phyloP scores from a whole-genome alignment of 352 stramenopile genomes.

The Phytophthora syringae region DNA sequence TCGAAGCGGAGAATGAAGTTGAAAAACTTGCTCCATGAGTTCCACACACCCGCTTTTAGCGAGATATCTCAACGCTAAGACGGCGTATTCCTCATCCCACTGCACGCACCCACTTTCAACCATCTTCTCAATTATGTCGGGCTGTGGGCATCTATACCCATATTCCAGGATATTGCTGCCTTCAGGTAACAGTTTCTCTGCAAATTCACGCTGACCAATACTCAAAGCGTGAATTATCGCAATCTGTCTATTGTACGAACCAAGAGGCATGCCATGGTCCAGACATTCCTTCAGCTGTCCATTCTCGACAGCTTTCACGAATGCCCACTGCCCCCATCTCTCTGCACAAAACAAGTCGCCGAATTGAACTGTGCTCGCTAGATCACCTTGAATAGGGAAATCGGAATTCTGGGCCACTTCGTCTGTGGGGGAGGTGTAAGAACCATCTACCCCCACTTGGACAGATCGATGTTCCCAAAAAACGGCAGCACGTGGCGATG shows the following conservation, averaged over 20 bases:
- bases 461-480: conserved; percentile 7
- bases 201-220: neutral
- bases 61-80: neutral
- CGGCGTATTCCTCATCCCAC: neutral
- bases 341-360: too few species aligned
- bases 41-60: too few species aligned
- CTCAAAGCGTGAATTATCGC: too few species aligned
- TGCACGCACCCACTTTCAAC: conserved; percentile 9
- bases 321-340: too few species aligned
- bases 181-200: conserved; percentile 3
- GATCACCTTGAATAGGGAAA: too few species aligned
- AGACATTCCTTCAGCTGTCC: too few species aligned
- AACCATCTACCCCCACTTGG: neutral
- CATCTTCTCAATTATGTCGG: neutral
- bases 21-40: conserved; percentile 8
- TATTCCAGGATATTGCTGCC: neutral
- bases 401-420: too few species aligned
- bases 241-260: too few species aligned
- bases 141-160: neutral
- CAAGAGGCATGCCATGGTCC: too few species aligned
- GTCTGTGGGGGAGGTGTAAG: too few species aligned
- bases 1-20: conserved; percentile 9
- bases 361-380: too few species aligned
- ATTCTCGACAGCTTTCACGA: too few species aligned
- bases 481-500: conserved; percentile 4